Percentiles rank a stretch among this genome's conserved stretches.
phyloP scores from a whole-genome alignment of 805 yeast species.

The Cyberlindnera lachancei region DNA sequence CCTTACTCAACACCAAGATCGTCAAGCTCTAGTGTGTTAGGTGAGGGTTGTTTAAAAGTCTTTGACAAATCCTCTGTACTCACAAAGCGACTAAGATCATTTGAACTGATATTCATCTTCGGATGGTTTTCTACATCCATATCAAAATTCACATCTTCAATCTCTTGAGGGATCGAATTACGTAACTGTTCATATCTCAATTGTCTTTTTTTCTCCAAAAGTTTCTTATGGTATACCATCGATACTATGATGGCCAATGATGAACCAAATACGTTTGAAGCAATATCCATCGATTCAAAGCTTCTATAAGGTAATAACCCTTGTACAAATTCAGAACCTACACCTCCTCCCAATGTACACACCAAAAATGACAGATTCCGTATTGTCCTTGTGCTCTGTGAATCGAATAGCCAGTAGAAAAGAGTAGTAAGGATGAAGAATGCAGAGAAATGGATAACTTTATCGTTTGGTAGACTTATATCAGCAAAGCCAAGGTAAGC shows the following conservation, averaged over 20 bases:
- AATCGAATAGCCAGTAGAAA: constrained; percentile 38
- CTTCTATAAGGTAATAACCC: constrained; percentile 36
- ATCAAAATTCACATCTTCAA: constrained; percentile 17
- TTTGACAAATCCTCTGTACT: constrained; percentile 17
- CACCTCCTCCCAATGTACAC: constrained; percentile 40
- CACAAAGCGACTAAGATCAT: constrained; percentile 19
- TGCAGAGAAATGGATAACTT: constrained; percentile 39
- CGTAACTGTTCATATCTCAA: constrained; percentile 20
- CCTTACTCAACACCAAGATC: constrained; percentile 18
- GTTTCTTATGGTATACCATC: constrained; percentile 15
- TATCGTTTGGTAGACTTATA: constrained; percentile 41
- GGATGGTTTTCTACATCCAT: constrained; percentile 17
- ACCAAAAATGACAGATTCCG: constrained; percentile 30
- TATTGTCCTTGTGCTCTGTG: constrained; percentile 26
- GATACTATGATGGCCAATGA: constrained; percentile 11
- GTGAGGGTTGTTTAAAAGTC: no score
- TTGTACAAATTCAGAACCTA: constrained; percentile 47
- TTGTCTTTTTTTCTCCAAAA: constrained; percentile 18
- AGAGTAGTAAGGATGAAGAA: constrained; percentile 41
- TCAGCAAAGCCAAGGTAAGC: constrained; percentile 24
- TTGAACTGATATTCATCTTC: constrained; percentile 9
- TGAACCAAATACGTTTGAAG: constrained; percentile 27
- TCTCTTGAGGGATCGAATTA: constrained; percentile 21
- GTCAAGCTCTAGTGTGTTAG: constrained; percentile 6
- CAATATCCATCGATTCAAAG: constrained; percentile 44